Percentiles rank a stretch among this genome's conserved stretches.
phyloP scores from a whole-genome alignment of 805 yeast species.

The Torulaspora indica region DNA sequence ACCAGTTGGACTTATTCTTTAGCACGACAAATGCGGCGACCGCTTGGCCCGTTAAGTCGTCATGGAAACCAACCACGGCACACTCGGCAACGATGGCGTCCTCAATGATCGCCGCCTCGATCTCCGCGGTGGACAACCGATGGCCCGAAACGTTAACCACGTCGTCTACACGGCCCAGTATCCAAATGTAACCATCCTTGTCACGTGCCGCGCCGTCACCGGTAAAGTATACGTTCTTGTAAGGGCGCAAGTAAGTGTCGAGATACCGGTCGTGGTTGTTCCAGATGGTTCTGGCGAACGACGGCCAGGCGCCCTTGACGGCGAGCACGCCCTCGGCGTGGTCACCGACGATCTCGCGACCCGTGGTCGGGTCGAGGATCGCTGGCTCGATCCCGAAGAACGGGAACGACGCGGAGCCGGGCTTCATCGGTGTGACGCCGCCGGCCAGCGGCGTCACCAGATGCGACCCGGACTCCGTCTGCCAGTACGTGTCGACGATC shows the following conservation, averaged over 20 bases:
- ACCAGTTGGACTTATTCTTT: constrained; percentile 45
- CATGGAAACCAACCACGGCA: constrained; percentile 80
- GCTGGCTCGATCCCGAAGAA: constrained; percentile 75
- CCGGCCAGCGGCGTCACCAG: constrained; percentile 73
- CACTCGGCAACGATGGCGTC: constrained; percentile 66
- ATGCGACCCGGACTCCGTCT: constrained; percentile 82
- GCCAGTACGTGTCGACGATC: constrained; percentile 84
- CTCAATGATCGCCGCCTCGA: constrained; percentile 76
- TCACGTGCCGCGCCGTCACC: constrained; percentile 91
- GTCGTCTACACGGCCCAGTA: constrained; percentile 81
- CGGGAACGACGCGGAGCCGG: constrained; percentile 82
- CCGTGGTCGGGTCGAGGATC: constrained; percentile 69
- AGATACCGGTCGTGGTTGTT: constrained; percentile 65
- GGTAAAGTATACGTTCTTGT: constrained; percentile 76
- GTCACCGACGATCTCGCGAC: constrained; percentile 61
- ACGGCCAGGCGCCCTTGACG: constrained; percentile 72
- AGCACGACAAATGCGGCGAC: constrained; percentile 77
- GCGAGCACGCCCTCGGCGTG: constrained; percentile 81
- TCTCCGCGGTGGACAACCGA: constrained; percentile 83
- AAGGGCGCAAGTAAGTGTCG: constrained; percentile 80
- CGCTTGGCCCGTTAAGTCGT: constrained; percentile 82
- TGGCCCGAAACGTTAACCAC: constrained; percentile 86
- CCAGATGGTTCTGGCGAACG: constrained; percentile 80
- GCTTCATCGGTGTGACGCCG: constrained; percentile 72
- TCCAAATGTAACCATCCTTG: constrained; percentile 80